phyloP scores from a whole-genome alignment of 306 rosid species.

The Fragaria vesca region DNA sequence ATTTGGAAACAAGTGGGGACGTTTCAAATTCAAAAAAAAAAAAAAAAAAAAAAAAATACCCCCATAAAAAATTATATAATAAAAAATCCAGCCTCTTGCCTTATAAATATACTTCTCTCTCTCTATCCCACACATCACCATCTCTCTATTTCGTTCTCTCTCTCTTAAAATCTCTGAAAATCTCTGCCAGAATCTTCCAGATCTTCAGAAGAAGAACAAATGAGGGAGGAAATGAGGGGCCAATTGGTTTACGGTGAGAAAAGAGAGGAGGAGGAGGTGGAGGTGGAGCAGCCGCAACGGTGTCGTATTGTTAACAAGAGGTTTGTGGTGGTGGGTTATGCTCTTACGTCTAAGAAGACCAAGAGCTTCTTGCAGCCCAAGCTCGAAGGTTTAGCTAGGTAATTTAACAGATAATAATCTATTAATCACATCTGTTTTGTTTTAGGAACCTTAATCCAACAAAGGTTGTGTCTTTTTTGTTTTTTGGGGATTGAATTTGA shows the following conservation, averaged over 20 bases:
- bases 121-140: neutral
- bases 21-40: neutral
- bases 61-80: neutral
- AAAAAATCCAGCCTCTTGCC: neutral
- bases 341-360: conserved; percentile 88
- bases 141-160: neutral
- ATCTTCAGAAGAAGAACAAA: neutral
- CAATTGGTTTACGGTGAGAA: conserved; percentile 36
- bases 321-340: conserved; percentile 73
- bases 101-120: neutral
- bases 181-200: neutral
- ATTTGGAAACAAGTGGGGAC: neutral
- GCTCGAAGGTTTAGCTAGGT: conserved; percentile 86
- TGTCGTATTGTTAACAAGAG: conserved; percentile 41
- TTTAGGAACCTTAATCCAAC: neutral
- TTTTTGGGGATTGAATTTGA: neutral
- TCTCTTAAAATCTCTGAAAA: neutral
- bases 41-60: neutral
- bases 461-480: neutral
- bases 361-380: conserved; percentile 93
- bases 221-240: conserved; percentile 43
- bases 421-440: conserved; percentile 16
- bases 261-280: conserved; percentile 28
- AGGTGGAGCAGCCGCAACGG: conserved; percentile 23
- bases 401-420: neutral